Evolutionary conservation across 495 filamentous ascomycete genomes (phyloP).

Genomic region (Letharia columbiana): DNA sequence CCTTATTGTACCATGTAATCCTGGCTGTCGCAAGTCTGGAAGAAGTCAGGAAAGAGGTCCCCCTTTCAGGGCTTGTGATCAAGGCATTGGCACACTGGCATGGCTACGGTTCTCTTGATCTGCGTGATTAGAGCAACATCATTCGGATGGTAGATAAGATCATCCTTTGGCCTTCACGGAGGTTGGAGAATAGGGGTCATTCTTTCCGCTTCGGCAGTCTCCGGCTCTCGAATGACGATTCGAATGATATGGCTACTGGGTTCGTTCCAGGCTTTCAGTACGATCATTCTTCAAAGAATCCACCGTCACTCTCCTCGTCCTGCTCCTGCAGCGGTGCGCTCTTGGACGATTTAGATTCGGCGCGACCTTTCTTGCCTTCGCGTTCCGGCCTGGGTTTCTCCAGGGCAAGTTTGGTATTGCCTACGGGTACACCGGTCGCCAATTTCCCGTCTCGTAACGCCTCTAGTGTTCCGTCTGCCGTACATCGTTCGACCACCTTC

Average conservation of each 20-base stretch:
- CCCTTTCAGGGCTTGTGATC: neutral
- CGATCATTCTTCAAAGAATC: conserved; percentile 40
- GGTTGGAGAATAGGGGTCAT: neutral
- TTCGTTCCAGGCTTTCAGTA: neutral
- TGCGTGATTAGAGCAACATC: neutral
- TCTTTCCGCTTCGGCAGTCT: neutral
- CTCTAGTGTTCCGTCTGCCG: conserved; percentile 55
- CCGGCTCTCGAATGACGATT: neutral
- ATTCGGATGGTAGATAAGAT: neutral
- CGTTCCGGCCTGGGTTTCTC: conserved; percentile 19
- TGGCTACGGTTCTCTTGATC: neutral
- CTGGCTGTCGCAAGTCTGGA: neutral
- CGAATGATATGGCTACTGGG: neutral
- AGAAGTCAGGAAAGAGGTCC: neutral
- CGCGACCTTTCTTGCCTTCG: neutral
- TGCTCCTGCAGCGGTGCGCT: conserved; percentile 24
- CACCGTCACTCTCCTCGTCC: conserved; percentile 47
- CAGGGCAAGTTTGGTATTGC: conserved; percentile 13
- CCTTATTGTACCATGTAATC: neutral
- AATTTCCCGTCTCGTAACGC: conserved; percentile 47
- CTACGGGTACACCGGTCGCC: conserved; percentile 21
- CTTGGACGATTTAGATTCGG: neutral
- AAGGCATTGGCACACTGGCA: neutral
- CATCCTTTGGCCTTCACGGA: neutral
- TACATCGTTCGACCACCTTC: conserved; percentile 57